Base-by-base conservation (phyloP, 2,329 filamentous ascomycete species). In the Pezicula rhizophila region DNA sequence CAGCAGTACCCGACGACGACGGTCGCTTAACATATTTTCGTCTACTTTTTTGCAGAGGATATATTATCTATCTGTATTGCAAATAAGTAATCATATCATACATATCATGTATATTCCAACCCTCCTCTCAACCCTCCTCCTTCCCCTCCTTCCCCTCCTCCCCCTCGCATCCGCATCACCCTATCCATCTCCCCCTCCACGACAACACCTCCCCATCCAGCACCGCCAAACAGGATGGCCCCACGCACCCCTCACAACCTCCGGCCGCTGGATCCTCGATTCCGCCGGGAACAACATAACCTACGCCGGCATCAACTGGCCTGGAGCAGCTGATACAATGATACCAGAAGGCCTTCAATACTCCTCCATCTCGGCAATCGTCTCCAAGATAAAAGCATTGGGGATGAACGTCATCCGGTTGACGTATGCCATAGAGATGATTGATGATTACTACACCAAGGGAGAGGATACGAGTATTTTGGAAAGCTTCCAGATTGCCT, bases 321-420 rank as follows among this genome's bases (percentile, higher is more conserved):
- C 80, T 0, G 80, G 79, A 1, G 74, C 77, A 14, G 73, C 72
- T 40, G 79, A 82, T 40, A 72, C 76, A n/a, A 84, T 84, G 80
- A 70, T 84, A 1, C 80, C 80, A 0, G 80, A 85, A 54, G 81
- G 81, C 3, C 69, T 84, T 2, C 79, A 82, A 59, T 82, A 82
- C 62, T 73, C 75, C 33, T 82, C 79, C 0, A 70, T 84, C 42
- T 66, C 70, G 34, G 66, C 64, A 7, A 76, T 84, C 33, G 73
- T 82, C 0, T 64, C 71, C 3, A 75, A 75, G 64, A 72, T 83
- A 57, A 81, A 80, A 57, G 73, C 72, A 50, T 59, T 82, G 0
- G 80, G 79, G 14, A 78, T 85, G 70, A 85, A 85, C 57, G 74
- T 77, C 1, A 75, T 84, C 23, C 78, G 81, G 2, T 64, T 85